Evolutionary conservation across 306 rosid species (phyloP).

Genomic region (Trifolium repens): DNA sequence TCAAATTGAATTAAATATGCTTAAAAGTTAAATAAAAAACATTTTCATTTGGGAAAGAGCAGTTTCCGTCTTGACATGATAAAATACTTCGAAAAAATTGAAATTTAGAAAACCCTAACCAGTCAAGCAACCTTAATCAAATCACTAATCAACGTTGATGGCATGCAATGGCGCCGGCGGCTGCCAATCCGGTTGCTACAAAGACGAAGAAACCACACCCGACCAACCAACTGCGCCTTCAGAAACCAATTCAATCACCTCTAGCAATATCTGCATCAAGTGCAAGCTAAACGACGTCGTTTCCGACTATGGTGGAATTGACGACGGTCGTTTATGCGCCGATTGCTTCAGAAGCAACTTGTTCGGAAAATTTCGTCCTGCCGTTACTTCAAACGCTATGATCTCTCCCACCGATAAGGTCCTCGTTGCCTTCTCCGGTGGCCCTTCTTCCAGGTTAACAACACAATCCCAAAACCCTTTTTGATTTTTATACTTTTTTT

Average conservation of each 20-base stretch:
- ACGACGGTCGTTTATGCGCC: conserved; percentile 69
- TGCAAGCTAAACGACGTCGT: conserved; percentile 73
- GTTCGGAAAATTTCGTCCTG: conserved; percentile 80
- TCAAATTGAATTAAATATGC: no score
- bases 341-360: conserved; percentile 79
- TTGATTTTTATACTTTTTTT: no score
- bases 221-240: not conserved
- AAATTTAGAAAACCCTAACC: conserved; percentile 39
- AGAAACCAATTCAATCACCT: conserved; percentile 28
- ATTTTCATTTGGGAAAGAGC: no score
- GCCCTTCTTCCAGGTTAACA: conserved; percentile 82
- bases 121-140: not conserved
- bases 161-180: conserved; percentile 71
- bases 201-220: conserved; percentile 49
- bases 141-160: conserved; percentile 48
- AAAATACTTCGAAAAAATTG: no score
- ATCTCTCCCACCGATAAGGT: conserved; percentile 81
- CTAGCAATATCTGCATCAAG: conserved; percentile 62
- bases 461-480: not conserved
- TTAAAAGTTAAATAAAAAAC: no score
- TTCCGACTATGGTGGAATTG: conserved; percentile 57
- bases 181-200: conserved; percentile 79
- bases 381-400: conserved; percentile 86
- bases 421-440: conserved; percentile 95
- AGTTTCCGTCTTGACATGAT: no score